Base-by-base conservation (phyloP, 306 rosid genomes). In the Herpetospermum pedunculosum region DNA sequence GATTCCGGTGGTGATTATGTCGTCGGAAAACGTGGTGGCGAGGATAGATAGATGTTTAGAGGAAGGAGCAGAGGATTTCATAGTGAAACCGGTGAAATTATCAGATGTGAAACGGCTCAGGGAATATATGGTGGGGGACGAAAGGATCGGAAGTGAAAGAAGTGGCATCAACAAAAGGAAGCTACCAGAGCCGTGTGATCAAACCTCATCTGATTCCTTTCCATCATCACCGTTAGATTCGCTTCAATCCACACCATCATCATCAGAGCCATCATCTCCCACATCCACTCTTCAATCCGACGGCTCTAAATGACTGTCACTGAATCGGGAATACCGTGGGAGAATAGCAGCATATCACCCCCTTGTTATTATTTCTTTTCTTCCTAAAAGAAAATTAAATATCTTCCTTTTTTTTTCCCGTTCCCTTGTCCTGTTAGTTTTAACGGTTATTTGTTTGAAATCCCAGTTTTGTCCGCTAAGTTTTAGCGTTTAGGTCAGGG, bases 21-120 rank as follows among this genome's bases (percentile, higher is more conserved):
- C 99, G 8, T 94, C 99, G 4, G 99, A 94, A 52, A 94, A 94
- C 73, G 84, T 94, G 69, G 74, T 91, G 85, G 90, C 99, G 55
- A 96, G 99, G 28, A 89, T 89, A 29, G 92, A 91, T 88, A 84
- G 99, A 53, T 94, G 99, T 73, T 85, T 94, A 77, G 99, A 94
- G 79, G 96, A 94, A 87, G 99, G 99, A 2, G 99, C 99, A 21
- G 96, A 94, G 79, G 99, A 91, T 78, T 94, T 91, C 79, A 85
- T 94, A 84, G 92, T 94, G 81, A 94, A 94, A 58, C 99, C 99
- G 29, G 97, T 94, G 87, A 89, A 94, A 74, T 53, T 94, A 76
- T 78, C 99, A 0, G 99, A 94, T 53, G 97, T 94, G 80, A 85
- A 87, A 74, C 84, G 96, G 46, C 84, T 94, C 25, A 87, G 77